These are phyloP conservation scores for Metschnikowia colocasiae DNA, from an alignment of 805 yeast species.

Conservation along the genomic window DNA sequence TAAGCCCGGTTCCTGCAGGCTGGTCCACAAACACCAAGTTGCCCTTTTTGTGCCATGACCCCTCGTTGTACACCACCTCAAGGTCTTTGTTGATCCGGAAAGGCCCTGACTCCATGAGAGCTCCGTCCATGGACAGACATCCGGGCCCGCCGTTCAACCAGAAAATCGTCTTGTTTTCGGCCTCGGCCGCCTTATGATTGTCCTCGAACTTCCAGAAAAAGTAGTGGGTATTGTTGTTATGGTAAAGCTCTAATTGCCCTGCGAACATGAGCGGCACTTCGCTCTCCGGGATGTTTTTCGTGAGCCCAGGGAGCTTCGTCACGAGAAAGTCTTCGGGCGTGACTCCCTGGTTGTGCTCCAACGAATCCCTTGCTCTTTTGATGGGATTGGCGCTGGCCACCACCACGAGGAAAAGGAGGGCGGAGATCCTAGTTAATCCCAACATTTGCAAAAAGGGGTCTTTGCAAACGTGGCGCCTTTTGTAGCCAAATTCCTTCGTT, in stretches of 20 bases:
- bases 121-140: slow-evolving; percentile 97
- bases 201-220: slow-evolving; percentile 76
- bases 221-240: slow-evolving; percentile 52
- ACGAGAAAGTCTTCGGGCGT: slow-evolving; percentile 23
- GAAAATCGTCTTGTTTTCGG: slow-evolving; percentile 51
- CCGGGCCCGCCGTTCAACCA: slow-evolving; percentile 99
- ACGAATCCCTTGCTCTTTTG: slow-evolving; percentile 10
- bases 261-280: slow-evolving; percentile 56
- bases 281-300: slow-evolving; percentile 26
- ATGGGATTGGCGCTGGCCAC: slow-evolving; percentile 15
- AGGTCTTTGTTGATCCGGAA: slow-evolving; percentile 51
- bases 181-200: slow-evolving; percentile 24
- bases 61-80: slow-evolving; percentile 53
- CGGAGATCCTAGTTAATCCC: background rate
- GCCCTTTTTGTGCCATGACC: slow-evolving; percentile 80
- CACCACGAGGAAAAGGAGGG: background rate
- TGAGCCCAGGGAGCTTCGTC: slow-evolving; percentile 36
- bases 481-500: background rate
- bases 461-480: background rate
- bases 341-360: slow-evolving; percentile 8
- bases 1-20: slow-evolving; percentile 92
- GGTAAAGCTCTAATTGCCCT: slow-evolving; percentile 59
- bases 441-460: background rate
- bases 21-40: slow-evolving; percentile 88
- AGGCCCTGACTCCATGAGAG: slow-evolving; percentile 89